Base-by-base conservation (phyloP, 1,139 yeast species). In the Blastobotrys petasosporus region DNA sequence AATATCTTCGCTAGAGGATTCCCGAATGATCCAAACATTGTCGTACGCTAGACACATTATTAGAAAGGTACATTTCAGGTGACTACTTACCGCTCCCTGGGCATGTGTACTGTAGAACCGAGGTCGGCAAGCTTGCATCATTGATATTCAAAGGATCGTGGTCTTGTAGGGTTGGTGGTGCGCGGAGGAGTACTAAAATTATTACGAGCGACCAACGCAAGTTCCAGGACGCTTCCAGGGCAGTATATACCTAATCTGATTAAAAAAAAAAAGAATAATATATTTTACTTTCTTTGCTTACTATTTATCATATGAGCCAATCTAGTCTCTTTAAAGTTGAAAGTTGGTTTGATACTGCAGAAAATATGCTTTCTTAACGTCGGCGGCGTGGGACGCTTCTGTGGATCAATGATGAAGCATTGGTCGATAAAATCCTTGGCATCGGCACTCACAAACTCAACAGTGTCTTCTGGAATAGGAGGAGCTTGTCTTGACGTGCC, bases 391-490 rank as follows among this genome's bases (percentile, higher is more conserved):
- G 98, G 98, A 54, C 99, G 72, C 56, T 73, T 66, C 31, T 80
- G 83, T 0, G 98, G 92, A 57, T 92, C 84, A 32, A 61, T 79
- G 7, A 79, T 79, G 62, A 94, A 92, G 63, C 98, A 94, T 48
- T 71, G 65, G 53, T 80, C 80, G 48, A 94, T 68, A 50, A 92
- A 92, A 37, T 75, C 75, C 47, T 77, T 76, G 1, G 95, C 97
- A 8, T 69, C 76, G 3, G 60, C 59, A 3, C 88, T 77, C 45
- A 88, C 80, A 54, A 70, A 66, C 7, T 80, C 79, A 38, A 73
- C 65, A 1, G 94, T 83, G 53, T 88, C 96, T 17, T 83, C 88
- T 0, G 97, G 95, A 46, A 94, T 88, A 0, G 98, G 98, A 2
- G 98, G 98, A 0, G 97, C 94, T 49, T 73, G 79, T 64, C 79